Conservation (phyloP, 2,329 filamentous ascomycete genomes). For the Cladosporium sp. region DNA sequence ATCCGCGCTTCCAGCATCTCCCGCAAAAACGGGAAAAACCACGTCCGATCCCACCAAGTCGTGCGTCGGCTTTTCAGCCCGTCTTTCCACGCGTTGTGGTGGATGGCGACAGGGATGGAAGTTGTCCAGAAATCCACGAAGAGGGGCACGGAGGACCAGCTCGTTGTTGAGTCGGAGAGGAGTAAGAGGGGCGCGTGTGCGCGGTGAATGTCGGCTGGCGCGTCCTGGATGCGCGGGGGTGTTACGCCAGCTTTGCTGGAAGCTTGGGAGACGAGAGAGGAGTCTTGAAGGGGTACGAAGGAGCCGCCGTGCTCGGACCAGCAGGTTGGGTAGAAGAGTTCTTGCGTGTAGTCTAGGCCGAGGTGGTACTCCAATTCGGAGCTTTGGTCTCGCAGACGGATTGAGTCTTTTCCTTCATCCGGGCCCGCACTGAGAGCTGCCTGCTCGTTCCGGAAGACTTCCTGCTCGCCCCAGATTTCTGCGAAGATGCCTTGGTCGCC, state of each 20-base stretch:
- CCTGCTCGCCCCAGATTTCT: slow-evolving; percentile 19
- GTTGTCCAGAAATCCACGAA: slow-evolving; percentile 13
- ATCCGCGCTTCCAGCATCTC: not conserved
- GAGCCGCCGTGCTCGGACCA: slow-evolving; percentile 10
- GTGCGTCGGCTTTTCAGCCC: slow-evolving; percentile 5
- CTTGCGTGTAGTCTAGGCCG: slow-evolving; percentile 14
- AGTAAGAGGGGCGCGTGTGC: not conserved
- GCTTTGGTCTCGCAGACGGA: no score
- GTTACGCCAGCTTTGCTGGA: not conserved
- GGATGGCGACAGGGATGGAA: slow-evolving; percentile 12
- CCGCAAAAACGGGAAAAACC: slow-evolving; percentile 3
- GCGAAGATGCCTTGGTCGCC: slow-evolving; percentile 17
- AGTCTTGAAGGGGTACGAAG: slow-evolving; percentile 3
- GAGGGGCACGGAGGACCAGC: slow-evolving; percentile 1
- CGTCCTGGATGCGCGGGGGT: not conserved
- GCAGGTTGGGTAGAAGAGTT: slow-evolving; percentile 16
- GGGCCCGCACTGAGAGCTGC: not conserved
- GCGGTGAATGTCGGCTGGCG: not conserved
- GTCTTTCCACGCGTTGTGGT: slow-evolving; percentile 12
- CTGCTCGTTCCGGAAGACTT: slow-evolving; percentile 9
- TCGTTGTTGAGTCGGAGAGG: not conserved
- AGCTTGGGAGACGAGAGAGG: not conserved
- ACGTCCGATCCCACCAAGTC: slow-evolving; percentile 12
- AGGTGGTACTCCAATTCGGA: slow-evolving; percentile 14
- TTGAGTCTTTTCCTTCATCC: not conserved